Evolutionary conservation across 345 rosid genomes (phyloP), one percentile per base, ranked within the genome.

Genomic region (Turritis glabra): DNA sequence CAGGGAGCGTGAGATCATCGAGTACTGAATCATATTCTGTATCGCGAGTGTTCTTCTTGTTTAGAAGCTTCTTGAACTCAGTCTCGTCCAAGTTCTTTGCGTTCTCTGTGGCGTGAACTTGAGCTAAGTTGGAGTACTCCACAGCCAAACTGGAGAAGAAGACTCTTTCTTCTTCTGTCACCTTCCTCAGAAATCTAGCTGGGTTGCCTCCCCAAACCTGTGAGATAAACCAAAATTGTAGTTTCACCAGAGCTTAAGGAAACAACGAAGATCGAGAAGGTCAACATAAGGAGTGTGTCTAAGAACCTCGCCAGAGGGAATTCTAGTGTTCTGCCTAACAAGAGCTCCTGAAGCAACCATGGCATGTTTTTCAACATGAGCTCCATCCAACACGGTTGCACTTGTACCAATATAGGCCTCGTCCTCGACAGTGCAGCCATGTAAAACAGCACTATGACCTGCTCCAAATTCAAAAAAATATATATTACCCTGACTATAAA

Each of bases 171-270:
- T 86, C 91, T 67, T 92, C 96, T 3, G 92, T 86, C 48, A 92
- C 85, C 83, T 90, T 90, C 74, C 98, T 84, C 73, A 90, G 60
- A 76, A 92, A 90, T 81, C 53, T 85, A 47, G 96, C 98, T 23
- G 98, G 98, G 76, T 86, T 92, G 25, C 98, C 98, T 79, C 91
- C 98, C 98, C 96, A 92, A 17, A 92, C 89, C 98, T 90, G 82
- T 53, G 57, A 41, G 35, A 26, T 1, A 40, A 40, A 15, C 22
- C 21, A 15, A 22, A 38, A 15, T 8, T 23, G 21, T 40, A 61
- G 23, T 56, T 48, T 70, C 17, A 47, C 12, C 23, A 25, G 29
- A 14, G 60, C 46, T 38, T 48, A 10, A 58, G n/a, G 35, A 64
- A 55, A 21, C 7, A 63, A 58, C 56, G 32, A 38, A 35, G 14